A percentile compares a stretch with the other conserved stretches of the same genome.
Evolutionary conservation across 176 grass and related monocot species (phyloP).

Genomic region (Eremochloa ophiuroides): DNA sequence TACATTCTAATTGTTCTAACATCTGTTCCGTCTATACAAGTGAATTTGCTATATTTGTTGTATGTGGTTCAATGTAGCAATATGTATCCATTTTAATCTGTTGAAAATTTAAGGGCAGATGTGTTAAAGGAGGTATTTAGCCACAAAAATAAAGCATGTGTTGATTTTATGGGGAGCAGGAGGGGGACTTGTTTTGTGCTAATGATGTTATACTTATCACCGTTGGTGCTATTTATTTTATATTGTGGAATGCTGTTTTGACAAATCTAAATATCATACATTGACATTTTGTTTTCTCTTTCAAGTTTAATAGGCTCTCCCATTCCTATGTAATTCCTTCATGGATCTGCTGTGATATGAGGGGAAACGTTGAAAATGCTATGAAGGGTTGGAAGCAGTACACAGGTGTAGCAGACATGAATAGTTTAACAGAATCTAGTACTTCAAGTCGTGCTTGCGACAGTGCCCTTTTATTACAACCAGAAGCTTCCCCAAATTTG

Average conservation of each 20-base stretch:
- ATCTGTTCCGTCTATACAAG: neutral
- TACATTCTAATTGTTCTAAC: neutral
- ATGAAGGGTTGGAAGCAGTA: constrained; percentile 43
- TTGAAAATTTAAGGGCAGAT: neutral
- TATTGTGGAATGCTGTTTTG: neutral
- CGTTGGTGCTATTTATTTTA: neutral
- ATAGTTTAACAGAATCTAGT: constrained; percentile 26
- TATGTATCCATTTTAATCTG: neutral
- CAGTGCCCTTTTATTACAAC: constrained; percentile 7
- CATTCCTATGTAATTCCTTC: constrained; percentile 68
- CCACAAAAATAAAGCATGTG: neutral
- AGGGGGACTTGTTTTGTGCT: neutral
- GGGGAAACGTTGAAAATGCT: constrained; percentile 54
- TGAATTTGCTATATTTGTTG: neutral
- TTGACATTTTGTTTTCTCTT: constrained; percentile 28
- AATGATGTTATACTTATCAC: neutral
- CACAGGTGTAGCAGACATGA: constrained; percentile 5
- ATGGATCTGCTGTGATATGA: constrained; percentile 84
- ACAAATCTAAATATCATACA: neutral
- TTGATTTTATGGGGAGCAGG: neutral
- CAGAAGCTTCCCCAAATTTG: constrained; percentile 39
- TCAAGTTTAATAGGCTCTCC: constrained; percentile 83
- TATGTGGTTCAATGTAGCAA: neutral
- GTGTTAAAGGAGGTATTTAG: neutral
- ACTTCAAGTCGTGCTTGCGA: constrained; percentile 19